These are phyloP conservation scores for Lactarius sanguifluus DNA, from an alignment of 768 basidiomycete genomes.

Conservation along the genomic window DNA sequence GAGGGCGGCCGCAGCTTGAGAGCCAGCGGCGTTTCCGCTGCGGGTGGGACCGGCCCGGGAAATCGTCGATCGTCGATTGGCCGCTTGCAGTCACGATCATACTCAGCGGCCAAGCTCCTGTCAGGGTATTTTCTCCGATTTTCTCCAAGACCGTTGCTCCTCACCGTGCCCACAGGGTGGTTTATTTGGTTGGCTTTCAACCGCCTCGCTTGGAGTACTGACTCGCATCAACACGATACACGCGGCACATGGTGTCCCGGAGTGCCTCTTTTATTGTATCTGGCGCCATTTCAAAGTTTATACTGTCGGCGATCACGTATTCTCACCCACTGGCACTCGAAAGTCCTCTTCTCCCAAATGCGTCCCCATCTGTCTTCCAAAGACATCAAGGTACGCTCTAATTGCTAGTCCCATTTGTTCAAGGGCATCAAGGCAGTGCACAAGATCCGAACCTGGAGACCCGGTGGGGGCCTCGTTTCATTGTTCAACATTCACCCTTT, in stretches of 20 bases:
- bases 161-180: too few relatives aligned
- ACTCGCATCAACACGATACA: neutral
- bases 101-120: neutral
- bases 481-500: neutral
- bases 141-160: too few relatives aligned
- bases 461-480: neutral
- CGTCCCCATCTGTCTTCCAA: neutral
- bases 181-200: neutral
- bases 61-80: too few relatives aligned
- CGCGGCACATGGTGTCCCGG: neutral
- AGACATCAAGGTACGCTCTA: neutral
- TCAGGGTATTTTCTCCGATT: too few relatives aligned
- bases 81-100: neutral
- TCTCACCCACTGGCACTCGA: neutral
- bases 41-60: conserved; percentile 45
- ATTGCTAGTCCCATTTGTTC: neutral
- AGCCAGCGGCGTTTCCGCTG: conserved; percentile 71
- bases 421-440: too few relatives aligned
- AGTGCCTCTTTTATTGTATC: neutral
- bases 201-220: neutral
- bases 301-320: neutral
- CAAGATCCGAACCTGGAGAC: neutral
- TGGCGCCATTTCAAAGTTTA: too few relatives aligned
- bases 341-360: neutral
- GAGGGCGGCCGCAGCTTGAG: too few relatives aligned